A percentile compares a stretch with the other conserved stretches of the same genome.
These are phyloP conservation scores for Phytophthora palmivora DNA, from an alignment of 352 stramenopile species.

Conservation along the genomic window DNA sequence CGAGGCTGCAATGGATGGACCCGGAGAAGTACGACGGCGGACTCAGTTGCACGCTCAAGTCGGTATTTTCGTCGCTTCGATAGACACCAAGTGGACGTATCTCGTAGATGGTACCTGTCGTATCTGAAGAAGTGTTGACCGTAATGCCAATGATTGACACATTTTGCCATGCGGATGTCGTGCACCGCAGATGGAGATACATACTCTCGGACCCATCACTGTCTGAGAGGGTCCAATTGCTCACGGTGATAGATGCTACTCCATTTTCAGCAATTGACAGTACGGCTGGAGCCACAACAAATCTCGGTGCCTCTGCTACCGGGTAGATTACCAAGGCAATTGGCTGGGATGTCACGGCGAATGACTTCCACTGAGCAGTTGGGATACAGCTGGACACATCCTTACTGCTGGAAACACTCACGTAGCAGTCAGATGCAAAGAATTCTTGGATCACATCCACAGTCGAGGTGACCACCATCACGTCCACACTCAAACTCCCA, in stretches of 20 bases:
- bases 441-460: constrained; percentile 20
- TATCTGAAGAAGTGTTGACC: constrained; percentile 1
- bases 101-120: not conserved
- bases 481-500: constrained; percentile 19
- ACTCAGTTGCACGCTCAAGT: constrained; percentile 27
- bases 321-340: constrained; percentile 16
- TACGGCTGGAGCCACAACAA: not conserved
- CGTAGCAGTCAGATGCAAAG: constrained; percentile 28
- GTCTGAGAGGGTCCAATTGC: constrained; percentile 22
- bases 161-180: constrained; percentile 9
- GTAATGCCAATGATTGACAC: constrained; percentile 14
- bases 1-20: constrained; percentile 31
- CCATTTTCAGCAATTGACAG: constrained; percentile 16
- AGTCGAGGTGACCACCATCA: constrained; percentile 27
- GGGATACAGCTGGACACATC: constrained; percentile 14
- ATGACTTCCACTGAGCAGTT: constrained; percentile 15
- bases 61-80: not conserved
- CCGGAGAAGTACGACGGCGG: constrained; percentile 40
- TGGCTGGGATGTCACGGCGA: constrained; percentile 11
- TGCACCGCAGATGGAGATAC: too few relatives aligned
- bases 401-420: constrained; percentile 3
- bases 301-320: constrained; percentile 15
- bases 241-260: constrained; percentile 1
- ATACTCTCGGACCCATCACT: constrained; percentile 28
- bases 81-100: constrained; percentile 15